These are phyloP conservation scores for Fallopia convolvulus DNA, from an alignment of 148 eudicot genomes.

Conservation along the genomic window DNA sequence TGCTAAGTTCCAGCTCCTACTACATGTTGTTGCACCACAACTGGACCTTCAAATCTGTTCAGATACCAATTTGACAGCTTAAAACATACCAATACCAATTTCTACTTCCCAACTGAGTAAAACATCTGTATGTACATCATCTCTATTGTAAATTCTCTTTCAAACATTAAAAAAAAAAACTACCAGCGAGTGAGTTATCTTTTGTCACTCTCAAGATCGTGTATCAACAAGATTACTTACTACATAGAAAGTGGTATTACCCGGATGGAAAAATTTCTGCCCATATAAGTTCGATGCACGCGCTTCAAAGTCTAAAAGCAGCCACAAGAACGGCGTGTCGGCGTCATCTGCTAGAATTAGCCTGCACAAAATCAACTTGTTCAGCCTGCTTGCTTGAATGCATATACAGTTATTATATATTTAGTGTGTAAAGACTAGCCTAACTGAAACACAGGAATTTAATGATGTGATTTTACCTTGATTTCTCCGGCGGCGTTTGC, in stretches of 20 bases:
- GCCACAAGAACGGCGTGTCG: background rate
- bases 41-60: background rate
- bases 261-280: background rate
- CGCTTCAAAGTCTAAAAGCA: background rate
- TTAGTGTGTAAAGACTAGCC: no score
- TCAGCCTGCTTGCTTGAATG: background rate
- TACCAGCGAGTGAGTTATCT: background rate
- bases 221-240: background rate
- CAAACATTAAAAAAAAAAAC: background rate
- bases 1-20: background rate
- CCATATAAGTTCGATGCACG: background rate
- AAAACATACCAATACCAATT: background rate
- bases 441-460: background rate
- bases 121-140: conserved; percentile 1
- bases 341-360: background rate
- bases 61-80: background rate
- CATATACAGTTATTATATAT: no score
- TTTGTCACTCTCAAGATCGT: background rate
- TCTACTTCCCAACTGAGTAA: background rate
- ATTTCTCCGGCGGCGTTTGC: conserved; percentile 18
- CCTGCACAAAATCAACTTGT: background rate
- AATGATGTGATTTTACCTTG: conserved; percentile 13
- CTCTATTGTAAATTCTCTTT: background rate
- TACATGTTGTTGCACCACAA: background rate
- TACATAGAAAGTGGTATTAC: background rate